These are phyloP conservation scores for Myxozyma mucilagina DNA, from an alignment of 805 yeast genomes.

Conservation along the genomic window DNA sequence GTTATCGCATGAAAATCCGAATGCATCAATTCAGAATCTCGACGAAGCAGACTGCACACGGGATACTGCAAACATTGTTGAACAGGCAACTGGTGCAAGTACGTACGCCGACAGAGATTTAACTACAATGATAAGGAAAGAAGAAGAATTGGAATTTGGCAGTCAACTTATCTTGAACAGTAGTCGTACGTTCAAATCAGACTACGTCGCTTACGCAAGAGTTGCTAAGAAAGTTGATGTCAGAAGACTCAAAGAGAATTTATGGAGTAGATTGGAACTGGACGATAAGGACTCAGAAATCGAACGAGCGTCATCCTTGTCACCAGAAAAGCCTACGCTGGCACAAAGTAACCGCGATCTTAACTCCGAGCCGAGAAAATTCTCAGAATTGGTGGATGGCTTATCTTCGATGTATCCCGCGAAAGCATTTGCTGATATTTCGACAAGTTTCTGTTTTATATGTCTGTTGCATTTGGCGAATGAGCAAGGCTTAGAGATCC, in stretches of 20 bases:
- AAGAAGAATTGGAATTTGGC: constrained; percentile 30
- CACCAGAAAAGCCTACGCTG: constrained; percentile 35
- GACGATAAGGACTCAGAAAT: constrained; percentile 28
- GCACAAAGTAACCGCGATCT: neutral
- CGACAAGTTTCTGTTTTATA: constrained; percentile 83
- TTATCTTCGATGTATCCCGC: constrained; percentile 55
- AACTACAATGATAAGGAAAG: constrained; percentile 12
- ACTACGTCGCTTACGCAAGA: constrained; percentile 58
- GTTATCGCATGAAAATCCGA: too few species aligned
- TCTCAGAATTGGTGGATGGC: constrained; percentile 52
- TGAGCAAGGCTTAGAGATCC: constrained; percentile 69
- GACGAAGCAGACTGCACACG: constrained; percentile 45
- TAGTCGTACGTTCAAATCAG: constrained; percentile 29
- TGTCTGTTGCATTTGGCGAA: constrained; percentile 83
- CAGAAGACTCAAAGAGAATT: constrained; percentile 64
- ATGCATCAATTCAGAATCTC: too few species aligned
- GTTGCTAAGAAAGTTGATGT: constrained; percentile 81
- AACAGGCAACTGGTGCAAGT: constrained; percentile 10
- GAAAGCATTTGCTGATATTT: constrained; percentile 62
- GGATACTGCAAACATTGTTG: constrained; percentile 23
- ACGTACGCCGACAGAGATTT: constrained; percentile 3
- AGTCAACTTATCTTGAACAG: constrained; percentile 26
- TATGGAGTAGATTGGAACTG: constrained; percentile 57
- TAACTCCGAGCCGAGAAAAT: constrained; percentile 34
- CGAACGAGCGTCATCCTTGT: constrained; percentile 24